Evolutionary conservation across 2,329 filamentous ascomycete species (phyloP), one percentile per base, ranked within the genome.

Genomic region (Penicillium sclerotigenum): DNA sequence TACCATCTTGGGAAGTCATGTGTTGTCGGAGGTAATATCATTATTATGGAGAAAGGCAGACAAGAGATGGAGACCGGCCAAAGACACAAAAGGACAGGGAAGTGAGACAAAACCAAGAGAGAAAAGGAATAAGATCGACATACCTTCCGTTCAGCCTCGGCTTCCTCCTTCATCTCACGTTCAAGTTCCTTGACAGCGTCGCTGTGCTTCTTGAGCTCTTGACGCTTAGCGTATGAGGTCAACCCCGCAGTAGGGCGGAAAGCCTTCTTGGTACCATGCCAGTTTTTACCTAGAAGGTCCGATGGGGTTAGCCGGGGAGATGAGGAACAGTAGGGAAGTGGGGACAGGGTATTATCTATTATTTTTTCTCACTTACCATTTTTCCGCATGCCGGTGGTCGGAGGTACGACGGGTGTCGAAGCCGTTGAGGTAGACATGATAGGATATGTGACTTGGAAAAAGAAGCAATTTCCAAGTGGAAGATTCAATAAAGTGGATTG

Each of bases 91-190:
- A 48, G 9, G 34, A 13, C 18, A 33, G n/a, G 24, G 16, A n/a
- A 45, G 5, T 28, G 13, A 26, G 11, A 38, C 34, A 18, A 10
- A 10, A 28, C 18, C 18, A 34, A 20, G 7, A 24, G 31, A 29
- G 34, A 28, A 18, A 52, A 14, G 26, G n/a, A 10, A 24, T 34
- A 24, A 34, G 48, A 40, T 18, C 47, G 31, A 47, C 82, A 59
- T 75, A 94, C 91, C 81, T 93, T 81, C 77, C 91, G 83, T 74
- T 88, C 88, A n/a, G 88, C 84, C 71, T 96, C 91, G 77, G 96
- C 97, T 78, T 97, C 94, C 0, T 91, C 90, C 79, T 93, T 95
- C 85, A 99, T 86, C 75, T 97, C 91, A 76, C 90, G 92, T 78
- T 97, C 94, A 70, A 91, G 91, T 34, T 91, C 90, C 79, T 97